phyloP scores from a whole-genome alignment of 2,329 filamentous ascomycete genomes.

The Aschersonia sp. region DNA sequence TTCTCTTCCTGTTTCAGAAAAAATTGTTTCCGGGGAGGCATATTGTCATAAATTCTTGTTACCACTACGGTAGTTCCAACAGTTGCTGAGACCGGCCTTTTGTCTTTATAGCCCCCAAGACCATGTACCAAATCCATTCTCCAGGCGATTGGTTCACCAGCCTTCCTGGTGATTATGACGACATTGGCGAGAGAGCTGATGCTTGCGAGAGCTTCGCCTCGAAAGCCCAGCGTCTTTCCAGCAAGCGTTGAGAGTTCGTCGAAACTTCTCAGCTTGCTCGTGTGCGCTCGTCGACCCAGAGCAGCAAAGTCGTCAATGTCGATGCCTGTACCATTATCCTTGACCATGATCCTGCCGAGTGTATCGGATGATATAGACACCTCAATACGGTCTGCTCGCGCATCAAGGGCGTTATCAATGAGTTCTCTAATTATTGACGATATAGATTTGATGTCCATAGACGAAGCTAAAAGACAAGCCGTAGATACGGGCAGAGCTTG shows the following conservation, averaged over 20 bases:
- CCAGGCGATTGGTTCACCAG: slow-evolving; percentile 43
- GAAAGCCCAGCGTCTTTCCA: slow-evolving; percentile 54
- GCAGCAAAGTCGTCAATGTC: slow-evolving; percentile 41
- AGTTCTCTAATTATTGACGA: slow-evolving; percentile 58
- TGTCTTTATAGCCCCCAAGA: slow-evolving; percentile 15
- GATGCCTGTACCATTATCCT: slow-evolving; percentile 64
- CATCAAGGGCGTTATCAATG: slow-evolving; percentile 64
- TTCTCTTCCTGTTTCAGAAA: slow-evolving; percentile 35
- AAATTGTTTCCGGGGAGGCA: slow-evolving; percentile 50
- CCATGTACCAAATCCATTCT: slow-evolving; percentile 25
- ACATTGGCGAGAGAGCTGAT: slow-evolving; percentile 45
- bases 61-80: slow-evolving; percentile 56
- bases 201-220: slow-evolving; percentile 59
- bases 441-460: slow-evolving; percentile 44
- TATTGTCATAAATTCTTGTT: slow-evolving; percentile 38
- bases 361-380: slow-evolving; percentile 51
- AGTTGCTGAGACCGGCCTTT: slow-evolving; percentile 31
- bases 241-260: slow-evolving; percentile 44
- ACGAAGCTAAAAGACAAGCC: slow-evolving; percentile 43
- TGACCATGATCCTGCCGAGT: slow-evolving; percentile 53
- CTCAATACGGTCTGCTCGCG: slow-evolving; percentile 50
- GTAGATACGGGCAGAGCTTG: slow-evolving; percentile 30
- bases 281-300: slow-evolving; percentile 53
- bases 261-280: slow-evolving; percentile 57
- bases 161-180: slow-evolving; percentile 47